phyloP scores from a whole-genome alignment of 108 stramenopile species.

The Pelagomonas calceolata region DNA sequence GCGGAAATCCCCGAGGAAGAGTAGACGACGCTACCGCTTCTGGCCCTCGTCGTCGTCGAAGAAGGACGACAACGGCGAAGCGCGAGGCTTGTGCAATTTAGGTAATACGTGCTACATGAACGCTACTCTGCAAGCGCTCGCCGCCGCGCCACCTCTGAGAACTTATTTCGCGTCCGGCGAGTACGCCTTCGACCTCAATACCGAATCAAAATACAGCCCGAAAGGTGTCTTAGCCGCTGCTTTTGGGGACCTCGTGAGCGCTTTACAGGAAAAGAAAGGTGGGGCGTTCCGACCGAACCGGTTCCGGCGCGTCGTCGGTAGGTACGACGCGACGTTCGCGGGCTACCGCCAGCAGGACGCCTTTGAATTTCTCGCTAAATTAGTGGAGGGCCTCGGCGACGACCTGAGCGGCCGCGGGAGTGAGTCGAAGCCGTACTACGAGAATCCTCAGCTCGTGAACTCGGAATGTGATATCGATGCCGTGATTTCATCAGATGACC shows the following conservation, averaged over 20 bases:
- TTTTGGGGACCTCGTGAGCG: slow-evolving; percentile 28
- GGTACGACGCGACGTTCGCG: slow-evolving; percentile 7
- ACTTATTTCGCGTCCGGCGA: slow-evolving; percentile 32
- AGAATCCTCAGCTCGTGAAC: not conserved
- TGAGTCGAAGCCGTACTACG: not conserved
- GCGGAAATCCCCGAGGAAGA: no score
- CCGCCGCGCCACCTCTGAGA: slow-evolving; percentile 27
- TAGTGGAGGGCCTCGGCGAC: not conserved
- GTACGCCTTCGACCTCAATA: slow-evolving; percentile 28
- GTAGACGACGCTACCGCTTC: no score
- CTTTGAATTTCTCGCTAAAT: not conserved
- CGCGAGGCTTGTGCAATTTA: slow-evolving; percentile 34
- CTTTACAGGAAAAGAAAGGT: slow-evolving; percentile 18
- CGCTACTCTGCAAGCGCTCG: slow-evolving; percentile 36
- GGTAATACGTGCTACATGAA: slow-evolving; percentile 60
- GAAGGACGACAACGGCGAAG: no score
- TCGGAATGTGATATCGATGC: not conserved
- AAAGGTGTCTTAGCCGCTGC: slow-evolving; percentile 32
- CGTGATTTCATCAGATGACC: no score
- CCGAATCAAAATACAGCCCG: slow-evolving; percentile 22
- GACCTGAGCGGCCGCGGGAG: not conserved
- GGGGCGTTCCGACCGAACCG: slow-evolving; percentile 17
- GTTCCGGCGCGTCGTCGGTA: slow-evolving; percentile 26
- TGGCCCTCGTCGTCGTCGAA: no score
- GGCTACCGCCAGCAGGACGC: slow-evolving; percentile 16